These are phyloP conservation scores for Mycena vulgaris DNA, from an alignment of 768 basidiomycete species.

Conservation along the genomic window DNA sequence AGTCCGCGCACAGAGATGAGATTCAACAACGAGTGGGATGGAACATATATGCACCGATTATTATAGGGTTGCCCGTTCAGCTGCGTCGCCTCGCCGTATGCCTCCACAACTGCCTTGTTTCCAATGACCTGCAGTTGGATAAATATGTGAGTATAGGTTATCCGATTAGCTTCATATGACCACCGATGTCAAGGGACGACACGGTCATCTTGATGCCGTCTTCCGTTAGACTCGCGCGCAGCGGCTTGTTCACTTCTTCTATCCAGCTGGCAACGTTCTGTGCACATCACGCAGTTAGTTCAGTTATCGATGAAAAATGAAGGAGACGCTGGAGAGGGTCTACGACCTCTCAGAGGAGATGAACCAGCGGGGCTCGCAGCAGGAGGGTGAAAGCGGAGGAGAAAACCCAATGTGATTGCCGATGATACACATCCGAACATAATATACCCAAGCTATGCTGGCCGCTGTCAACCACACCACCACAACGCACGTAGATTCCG, in stretches of 20 bases:
- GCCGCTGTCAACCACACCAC: no score
- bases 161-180: background rate
- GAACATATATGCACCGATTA: background rate
- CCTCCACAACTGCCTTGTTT: slow-evolving; percentile 20
- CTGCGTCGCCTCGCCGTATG: slow-evolving; percentile 5
- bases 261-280: slow-evolving; percentile 20
- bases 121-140: slow-evolving; percentile 4
- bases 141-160: no score
- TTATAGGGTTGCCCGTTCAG: slow-evolving; percentile 12
- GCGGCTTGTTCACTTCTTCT: slow-evolving; percentile 1
- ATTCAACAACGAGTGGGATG: background rate
- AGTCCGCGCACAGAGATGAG: background rate
- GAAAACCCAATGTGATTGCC: no score
- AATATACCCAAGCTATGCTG: no score
- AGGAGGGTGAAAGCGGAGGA: no score
- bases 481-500: slow-evolving; percentile 24
- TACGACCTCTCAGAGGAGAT: no score
- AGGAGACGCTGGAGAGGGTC: no score
- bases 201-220: background rate
- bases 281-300: background rate
- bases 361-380: no score
- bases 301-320: background rate
- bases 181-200: background rate
- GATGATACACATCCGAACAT: no score
- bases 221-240: background rate